Conservation (phyloP, 2,329 filamentous ascomycete genomes). For the Sporothrix sp. region DNA sequence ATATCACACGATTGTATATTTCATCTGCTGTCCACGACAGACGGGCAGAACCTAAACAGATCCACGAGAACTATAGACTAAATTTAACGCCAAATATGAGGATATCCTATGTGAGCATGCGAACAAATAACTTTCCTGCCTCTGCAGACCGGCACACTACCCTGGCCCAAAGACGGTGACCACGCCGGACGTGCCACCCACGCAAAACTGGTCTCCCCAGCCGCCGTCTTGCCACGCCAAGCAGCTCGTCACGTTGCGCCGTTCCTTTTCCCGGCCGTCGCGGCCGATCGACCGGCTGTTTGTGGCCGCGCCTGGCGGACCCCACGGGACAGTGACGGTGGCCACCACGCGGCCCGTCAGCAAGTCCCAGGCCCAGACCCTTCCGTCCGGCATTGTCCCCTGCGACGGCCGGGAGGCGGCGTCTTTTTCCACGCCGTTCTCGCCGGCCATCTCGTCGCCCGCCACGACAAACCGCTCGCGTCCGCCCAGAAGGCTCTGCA, state of each 20-base stretch:
- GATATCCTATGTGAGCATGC: no score
- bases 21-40: no score
- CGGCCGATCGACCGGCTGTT: slow-evolving; percentile 46
- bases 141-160: no score
- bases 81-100: not conserved
- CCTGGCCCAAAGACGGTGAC: slow-evolving; percentile 50
- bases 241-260: slow-evolving; percentile 52
- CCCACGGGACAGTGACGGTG: slow-evolving; percentile 50
- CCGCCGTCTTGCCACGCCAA: slow-evolving; percentile 53
- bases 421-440: slow-evolving; percentile 20
- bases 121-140: no score
- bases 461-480: slow-evolving; percentile 69
- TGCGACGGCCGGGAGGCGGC: slow-evolving; percentile 18
- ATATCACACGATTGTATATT: no score
- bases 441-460: slow-evolving; percentile 59
- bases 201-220: slow-evolving; percentile 55
- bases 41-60: no score
- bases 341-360: slow-evolving; percentile 60
- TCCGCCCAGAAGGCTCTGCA: slow-evolving; percentile 65
- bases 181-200: slow-evolving; percentile 53
- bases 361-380: slow-evolving; percentile 75
- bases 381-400: slow-evolving; percentile 39
- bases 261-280: slow-evolving; percentile 50
- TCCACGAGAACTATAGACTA: slow-evolving; percentile 9
- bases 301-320: slow-evolving; percentile 28